Percentiles rank a stretch among this genome's conserved stretches.
These are phyloP conservation scores for Staphylotrichum tortipilum DNA, from an alignment of 495 filamentous ascomycete species.

Conservation along the genomic window DNA sequence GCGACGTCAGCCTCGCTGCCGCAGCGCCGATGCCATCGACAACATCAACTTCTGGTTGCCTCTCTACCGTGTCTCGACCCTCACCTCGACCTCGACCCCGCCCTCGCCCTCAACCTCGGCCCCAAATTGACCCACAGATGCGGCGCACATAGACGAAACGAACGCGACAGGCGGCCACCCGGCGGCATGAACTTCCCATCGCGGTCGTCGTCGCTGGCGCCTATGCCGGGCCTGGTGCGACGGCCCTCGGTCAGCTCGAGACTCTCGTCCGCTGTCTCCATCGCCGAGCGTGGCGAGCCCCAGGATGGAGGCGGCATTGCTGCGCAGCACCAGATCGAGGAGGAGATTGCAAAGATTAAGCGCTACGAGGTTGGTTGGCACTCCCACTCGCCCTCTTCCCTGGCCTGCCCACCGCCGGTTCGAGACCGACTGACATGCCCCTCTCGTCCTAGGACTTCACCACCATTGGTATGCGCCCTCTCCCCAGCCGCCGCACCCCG, in stretches of 20 bases:
- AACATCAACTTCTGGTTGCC: neutral
- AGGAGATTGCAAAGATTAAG: slow-evolving; percentile 97
- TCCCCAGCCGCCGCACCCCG: neutral
- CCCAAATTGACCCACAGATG: slow-evolving; percentile 9
- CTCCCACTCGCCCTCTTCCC: neutral
- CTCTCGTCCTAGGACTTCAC: slow-evolving; percentile 55
- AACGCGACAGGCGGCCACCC: slow-evolving; percentile 18
- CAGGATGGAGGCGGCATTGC: slow-evolving; percentile 30
- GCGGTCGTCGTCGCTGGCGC: slow-evolving; percentile 46
- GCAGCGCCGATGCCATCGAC: neutral
- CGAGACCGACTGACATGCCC: slow-evolving; percentile 2
- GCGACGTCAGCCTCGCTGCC: slow-evolving; percentile 9
- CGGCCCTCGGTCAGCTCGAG: slow-evolving; percentile 61
- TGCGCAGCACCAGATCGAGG: slow-evolving; percentile 60
- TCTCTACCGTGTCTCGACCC: too few species aligned
- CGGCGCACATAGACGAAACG: slow-evolving; percentile 11
- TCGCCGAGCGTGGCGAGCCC: slow-evolving; percentile 50
- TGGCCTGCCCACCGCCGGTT: too few species aligned
- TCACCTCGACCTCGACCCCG: too few species aligned
- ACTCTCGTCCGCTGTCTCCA: slow-evolving; percentile 61
- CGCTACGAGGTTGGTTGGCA: slow-evolving; percentile 65
- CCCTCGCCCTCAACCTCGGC: too few species aligned
- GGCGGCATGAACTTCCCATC: slow-evolving; percentile 27
- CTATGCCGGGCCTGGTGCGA: slow-evolving; percentile 34
- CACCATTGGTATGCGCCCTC: slow-evolving; percentile 59